Evolutionary conservation across 1,284 basidiomycete species (phyloP), one percentile per base, ranked within the genome.

Genomic region (Entoloma clypeatum): DNA sequence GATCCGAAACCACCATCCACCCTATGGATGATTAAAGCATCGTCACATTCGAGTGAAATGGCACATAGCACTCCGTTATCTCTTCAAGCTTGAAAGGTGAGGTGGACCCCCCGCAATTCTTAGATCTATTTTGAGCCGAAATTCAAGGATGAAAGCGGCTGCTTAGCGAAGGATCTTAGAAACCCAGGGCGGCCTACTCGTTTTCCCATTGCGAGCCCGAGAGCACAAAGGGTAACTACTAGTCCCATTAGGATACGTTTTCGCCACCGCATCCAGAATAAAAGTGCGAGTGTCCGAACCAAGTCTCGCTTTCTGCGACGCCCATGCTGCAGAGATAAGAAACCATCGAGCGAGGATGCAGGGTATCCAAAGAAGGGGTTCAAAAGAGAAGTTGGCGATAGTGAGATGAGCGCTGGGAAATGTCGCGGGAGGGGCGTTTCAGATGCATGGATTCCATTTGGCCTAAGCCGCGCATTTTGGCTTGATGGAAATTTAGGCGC

Each of bases 281-380:
- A 67, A 26, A 72, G 59, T 2, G 69, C 66, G 14, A 90, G 71
- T 1, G 85, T 88, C 31, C 71, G 69, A n/a, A 73, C 53, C 21
- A 90, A 71, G 58, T 88, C 84, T 44, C 83, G 73, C 48, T 84
- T 84, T 32, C 86, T 74, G 39, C 77, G 72, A 22, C 79, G 81
- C 18, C 79, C 78, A 57, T 81, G 68, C 41, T 67, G 68, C 50
- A 79, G 63, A 34, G 67, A 58, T 32, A 75, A 66, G 38, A 61
- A 54, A 3, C 63, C 60, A 24, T 64, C 56, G 37, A 58, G 57
- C 26, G 65, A 59, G 32, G 64, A 55, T 39, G 64, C 62, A 34
- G 90, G 86, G 59, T 92, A 92, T n/a, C 89, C 89, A 53, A 80
- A 92, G 63, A 84, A 91, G 0, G 89, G 89, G 52, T 91, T 92